Evolutionary conservation across 306 rosid genomes (phyloP).

Genomic region (Vicia villosa): DNA sequence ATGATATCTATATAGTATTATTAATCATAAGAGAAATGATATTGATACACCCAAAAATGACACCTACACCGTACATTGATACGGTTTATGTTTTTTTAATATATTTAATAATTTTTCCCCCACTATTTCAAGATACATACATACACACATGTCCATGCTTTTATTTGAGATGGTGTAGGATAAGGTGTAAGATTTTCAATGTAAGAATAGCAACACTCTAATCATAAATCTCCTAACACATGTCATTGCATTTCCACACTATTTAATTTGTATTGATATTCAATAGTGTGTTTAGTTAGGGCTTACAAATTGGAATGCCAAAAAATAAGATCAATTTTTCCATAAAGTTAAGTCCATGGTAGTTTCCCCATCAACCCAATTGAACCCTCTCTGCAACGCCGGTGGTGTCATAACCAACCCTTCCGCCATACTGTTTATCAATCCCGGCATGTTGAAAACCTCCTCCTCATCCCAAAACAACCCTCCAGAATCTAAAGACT

Average conservation of each 20-base stretch:
- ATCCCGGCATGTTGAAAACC: conserved; percentile 44
- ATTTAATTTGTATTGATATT: background rate
- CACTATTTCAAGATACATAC: no score
- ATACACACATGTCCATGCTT: no score
- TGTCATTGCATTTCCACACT: background rate
- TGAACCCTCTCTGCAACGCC: conserved; percentile 48
- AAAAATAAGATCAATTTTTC: conserved; percentile 5
- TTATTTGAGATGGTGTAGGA: no score
- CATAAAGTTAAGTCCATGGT: conserved; percentile 43
- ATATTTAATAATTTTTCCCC: no score
- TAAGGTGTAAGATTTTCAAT: no score
- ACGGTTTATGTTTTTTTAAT: no score
- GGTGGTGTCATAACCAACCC: conserved; percentile 53
- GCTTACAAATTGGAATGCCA: background rate
- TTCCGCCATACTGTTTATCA: conserved; percentile 51
- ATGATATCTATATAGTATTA: no score
- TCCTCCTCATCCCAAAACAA: conserved; percentile 54
- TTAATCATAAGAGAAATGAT: no score
- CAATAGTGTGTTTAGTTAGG: background rate
- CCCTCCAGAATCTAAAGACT: background rate
- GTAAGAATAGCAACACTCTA: no score
- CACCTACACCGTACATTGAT: no score
- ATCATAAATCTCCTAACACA: background rate
- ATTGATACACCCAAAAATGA: no score
- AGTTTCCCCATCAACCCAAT: conserved; percentile 44